Conservation (phyloP, 257 asterid genomes). For the Gentiana macrophylla region DNA sequence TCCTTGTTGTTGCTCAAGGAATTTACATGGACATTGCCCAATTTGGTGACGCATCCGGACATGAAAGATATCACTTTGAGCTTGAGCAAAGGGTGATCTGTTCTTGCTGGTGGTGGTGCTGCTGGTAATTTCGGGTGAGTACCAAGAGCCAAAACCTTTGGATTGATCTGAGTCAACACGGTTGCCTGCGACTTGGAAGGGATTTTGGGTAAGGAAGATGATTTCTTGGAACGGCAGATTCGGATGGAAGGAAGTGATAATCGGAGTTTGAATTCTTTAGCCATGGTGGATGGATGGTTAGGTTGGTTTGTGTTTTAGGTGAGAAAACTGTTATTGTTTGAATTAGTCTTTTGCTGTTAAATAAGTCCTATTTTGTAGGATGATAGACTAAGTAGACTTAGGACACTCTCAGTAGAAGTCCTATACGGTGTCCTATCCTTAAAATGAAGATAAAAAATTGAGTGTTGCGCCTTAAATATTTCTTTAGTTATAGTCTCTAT, state of each 20-base stretch:
- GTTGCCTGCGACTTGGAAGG: slow-evolving; percentile 13
- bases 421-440: no score
- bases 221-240: slow-evolving; percentile 22
- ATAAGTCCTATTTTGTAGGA: no score
- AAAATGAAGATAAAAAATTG: no score
- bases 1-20: not conserved
- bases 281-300: slow-evolving; percentile 8
- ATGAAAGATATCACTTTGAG: slow-evolving; percentile 19
- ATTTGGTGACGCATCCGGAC: not conserved
- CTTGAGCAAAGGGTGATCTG: slow-evolving; percentile 20
- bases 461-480: no score
- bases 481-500: no score
- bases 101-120: slow-evolving; percentile 43
- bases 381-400: no score
- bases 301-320: no score
- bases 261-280: slow-evolving; percentile 23
- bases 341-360: no score
- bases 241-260: slow-evolving; percentile 21
- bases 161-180: slow-evolving; percentile 20
- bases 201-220: slow-evolving; percentile 17
- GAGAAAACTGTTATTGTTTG: no score
- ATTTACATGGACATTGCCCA: slow-evolving; percentile 3
- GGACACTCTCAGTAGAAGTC: no score
- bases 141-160: slow-evolving; percentile 20
- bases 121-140: slow-evolving; percentile 30